Conservation (phyloP, 164 flowering plant species). For the Sedum album region DNA sequence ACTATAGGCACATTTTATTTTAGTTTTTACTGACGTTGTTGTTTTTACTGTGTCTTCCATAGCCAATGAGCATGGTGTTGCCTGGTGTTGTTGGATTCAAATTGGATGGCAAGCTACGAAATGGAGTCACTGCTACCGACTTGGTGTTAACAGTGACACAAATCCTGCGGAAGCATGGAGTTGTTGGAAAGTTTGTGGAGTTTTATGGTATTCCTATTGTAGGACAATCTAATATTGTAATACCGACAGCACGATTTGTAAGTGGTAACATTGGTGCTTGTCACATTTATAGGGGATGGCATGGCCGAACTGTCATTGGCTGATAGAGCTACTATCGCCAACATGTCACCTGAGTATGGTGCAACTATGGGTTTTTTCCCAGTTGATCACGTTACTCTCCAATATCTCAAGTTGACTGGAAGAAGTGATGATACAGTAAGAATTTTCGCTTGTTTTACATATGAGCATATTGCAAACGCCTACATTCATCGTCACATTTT, state of each 20-base stretch:
- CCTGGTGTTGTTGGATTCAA: slow-evolving; percentile 12
- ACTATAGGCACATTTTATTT: neutral
- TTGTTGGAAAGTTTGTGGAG: slow-evolving; percentile 12
- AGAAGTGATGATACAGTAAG: slow-evolving; percentile 7
- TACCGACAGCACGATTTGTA: neutral
- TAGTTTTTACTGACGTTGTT: neutral
- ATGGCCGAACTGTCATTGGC: slow-evolving; percentile 9
- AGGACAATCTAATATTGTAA: neutral
- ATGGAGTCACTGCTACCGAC: slow-evolving; percentile 10
- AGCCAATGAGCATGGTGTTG: slow-evolving; percentile 12
- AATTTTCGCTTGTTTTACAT: neutral
- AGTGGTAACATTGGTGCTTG: neutral
- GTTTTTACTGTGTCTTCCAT: neutral
- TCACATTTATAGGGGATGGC: slow-evolving; percentile 5
- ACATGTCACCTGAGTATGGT: slow-evolving; percentile 12
- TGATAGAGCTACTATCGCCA: slow-evolving; percentile 10
- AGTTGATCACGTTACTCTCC: slow-evolving; percentile 9
- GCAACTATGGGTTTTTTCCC: slow-evolving; percentile 11
- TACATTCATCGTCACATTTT: neutral
- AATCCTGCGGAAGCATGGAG: slow-evolving; percentile 10
- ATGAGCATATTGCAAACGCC: neutral
- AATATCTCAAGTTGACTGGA: slow-evolving; percentile 10
- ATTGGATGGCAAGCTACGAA: slow-evolving; percentile 5
- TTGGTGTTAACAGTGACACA: slow-evolving; percentile 9
- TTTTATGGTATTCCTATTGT: slow-evolving; percentile 7